A percentile compares a stretch with the other conserved stretches of the same genome.
Evolutionary conservation across 345 rosid species (phyloP).

Genomic region (Bruguiera sexangula): DNA sequence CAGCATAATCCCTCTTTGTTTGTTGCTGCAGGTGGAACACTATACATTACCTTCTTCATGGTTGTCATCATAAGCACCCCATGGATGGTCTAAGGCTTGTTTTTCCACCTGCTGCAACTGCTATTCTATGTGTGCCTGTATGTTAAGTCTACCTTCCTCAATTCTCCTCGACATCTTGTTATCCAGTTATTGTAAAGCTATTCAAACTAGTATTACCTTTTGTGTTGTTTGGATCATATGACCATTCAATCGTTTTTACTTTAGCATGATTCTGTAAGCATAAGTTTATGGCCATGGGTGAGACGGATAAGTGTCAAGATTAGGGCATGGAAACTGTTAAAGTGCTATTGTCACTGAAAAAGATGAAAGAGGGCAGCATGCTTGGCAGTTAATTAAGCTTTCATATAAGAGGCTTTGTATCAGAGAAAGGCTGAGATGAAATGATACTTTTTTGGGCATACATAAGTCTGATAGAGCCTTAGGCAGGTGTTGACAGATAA

Average conservation of each 20-base stretch:
- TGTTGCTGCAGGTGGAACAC: conserved; percentile 61
- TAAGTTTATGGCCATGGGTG: background rate
- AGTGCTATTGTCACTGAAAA: too few species aligned
- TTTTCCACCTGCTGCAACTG: conserved; percentile 79
- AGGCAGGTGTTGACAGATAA: too few species aligned
- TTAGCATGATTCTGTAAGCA: background rate
- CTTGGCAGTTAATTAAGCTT: too few species aligned
- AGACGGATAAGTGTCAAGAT: too few species aligned
- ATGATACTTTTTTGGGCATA: background rate
- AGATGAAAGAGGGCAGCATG: too few species aligned
- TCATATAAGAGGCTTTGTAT: background rate
- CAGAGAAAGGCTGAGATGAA: background rate
- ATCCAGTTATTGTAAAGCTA: background rate
- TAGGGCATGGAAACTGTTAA: too few species aligned
- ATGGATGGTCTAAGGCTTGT: conserved; percentile 85
- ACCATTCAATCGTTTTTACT: background rate
- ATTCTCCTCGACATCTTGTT: background rate
- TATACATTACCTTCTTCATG: conserved; percentile 75
- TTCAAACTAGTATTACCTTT: too few species aligned
- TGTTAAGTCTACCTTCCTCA: conserved; percentile 15
- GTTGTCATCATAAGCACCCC: conserved; percentile 94
- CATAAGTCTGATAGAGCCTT: too few species aligned
- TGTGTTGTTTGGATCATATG: background rate
- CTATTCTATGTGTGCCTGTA: conserved; percentile 62
- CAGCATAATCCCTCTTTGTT: background rate